Evolutionary conservation across 176 grass and related monocot species (phyloP).

Genomic region (Aegilops speltoides): DNA sequence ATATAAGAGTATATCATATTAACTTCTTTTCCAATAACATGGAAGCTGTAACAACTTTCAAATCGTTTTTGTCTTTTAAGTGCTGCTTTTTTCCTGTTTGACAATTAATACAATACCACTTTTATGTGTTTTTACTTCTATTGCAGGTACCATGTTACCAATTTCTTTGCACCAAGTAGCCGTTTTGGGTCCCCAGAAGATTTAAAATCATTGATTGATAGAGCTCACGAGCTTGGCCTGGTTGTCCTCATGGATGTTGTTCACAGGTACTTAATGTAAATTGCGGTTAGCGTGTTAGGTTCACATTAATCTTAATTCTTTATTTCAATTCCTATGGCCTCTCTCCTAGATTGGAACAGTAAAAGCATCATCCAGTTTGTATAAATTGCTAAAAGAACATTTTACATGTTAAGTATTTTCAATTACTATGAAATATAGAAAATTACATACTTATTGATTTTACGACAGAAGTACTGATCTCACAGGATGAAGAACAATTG

Average conservation of each 20-base stretch:
- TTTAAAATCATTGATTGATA: constrained; percentile 96
- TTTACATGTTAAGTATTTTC: neutral
- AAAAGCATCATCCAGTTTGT: neutral
- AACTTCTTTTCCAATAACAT: neutral
- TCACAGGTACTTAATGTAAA: constrained; percentile 64
- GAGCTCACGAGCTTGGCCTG: constrained; percentile 89
- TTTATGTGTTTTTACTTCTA: constrained; percentile 38
- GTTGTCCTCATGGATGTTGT: constrained; percentile 98
- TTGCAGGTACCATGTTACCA: constrained; percentile 97
- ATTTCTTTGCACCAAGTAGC: constrained; percentile 97
- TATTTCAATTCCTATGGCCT: neutral
- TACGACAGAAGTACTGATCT: neutral
- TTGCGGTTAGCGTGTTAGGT: neutral
- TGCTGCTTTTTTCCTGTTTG: neutral
- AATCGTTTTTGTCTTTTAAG: neutral
- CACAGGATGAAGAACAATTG: neutral
- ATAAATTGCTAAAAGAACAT: neutral
- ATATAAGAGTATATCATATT: neutral
- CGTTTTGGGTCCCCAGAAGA: constrained; percentile 98
- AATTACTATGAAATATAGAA: neutral
- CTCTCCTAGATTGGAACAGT: neutral
- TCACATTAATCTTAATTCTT: constrained; percentile 10
- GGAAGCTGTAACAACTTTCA: neutral
- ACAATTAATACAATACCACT: neutral
- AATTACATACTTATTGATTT: neutral